Conservation (phyloP, 306 rosid genomes). For the Quercus berberidifolia region DNA sequence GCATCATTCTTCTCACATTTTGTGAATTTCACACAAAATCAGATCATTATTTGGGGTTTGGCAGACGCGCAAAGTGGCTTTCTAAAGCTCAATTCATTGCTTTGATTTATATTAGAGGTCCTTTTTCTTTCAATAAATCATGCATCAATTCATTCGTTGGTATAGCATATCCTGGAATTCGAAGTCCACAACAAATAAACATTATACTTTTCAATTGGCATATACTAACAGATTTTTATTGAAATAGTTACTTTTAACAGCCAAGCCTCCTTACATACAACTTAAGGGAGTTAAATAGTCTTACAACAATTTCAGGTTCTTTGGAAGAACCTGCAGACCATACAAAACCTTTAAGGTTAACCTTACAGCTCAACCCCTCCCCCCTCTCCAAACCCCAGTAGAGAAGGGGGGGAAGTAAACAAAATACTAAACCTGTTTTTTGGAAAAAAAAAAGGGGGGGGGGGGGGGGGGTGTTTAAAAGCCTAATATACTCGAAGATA, state of each 20-base stretch:
- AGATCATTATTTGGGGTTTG: too few species aligned
- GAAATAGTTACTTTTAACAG: not conserved
- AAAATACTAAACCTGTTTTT: not conserved
- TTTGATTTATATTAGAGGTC: too few species aligned
- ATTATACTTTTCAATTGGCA: not conserved
- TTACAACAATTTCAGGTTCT: not conserved
- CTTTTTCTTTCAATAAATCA: not conserved
- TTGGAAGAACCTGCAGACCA: not conserved
- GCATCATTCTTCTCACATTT: too few species aligned
- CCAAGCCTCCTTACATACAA: not conserved
- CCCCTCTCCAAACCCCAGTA: not conserved
- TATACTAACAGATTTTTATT: not conserved
- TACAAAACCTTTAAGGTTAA: conserved; percentile 3
- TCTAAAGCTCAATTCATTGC: too few species aligned
- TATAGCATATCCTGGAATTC: not conserved
- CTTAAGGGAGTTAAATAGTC: not conserved
- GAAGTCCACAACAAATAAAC: not conserved
- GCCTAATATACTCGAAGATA: conserved; percentile 8
- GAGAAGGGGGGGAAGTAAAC: not conserved
- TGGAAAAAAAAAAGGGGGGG: too few species aligned
- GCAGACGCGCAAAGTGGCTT: too few species aligned
- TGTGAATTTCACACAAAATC: too few species aligned
- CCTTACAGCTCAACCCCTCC: not conserved
- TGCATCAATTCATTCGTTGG: not conserved
- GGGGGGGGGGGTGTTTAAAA: not conserved